phyloP scores from a whole-genome alignment of 1,284 basidiomycete genomes.

The Trametes polyzona region DNA sequence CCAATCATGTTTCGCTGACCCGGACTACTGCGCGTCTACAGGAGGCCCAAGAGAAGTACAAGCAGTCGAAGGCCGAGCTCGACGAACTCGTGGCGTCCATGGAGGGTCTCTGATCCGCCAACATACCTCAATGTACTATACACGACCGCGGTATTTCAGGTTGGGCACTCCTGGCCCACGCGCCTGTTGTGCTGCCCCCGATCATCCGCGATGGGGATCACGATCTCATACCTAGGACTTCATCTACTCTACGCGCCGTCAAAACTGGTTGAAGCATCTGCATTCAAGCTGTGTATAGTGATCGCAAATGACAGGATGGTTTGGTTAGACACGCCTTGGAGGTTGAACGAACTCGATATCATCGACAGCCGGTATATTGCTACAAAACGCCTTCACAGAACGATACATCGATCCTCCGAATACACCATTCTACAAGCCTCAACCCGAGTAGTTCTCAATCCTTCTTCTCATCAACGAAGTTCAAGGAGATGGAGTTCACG shows the following conservation, averaged over 20 bases:
- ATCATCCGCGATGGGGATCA: constrained; percentile 15
- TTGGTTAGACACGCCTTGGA: neutral
- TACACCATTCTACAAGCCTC: neutral
- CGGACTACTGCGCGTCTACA: constrained; percentile 38
- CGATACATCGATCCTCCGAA: neutral
- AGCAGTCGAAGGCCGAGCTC: constrained; percentile 80
- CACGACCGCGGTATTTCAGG: constrained; percentile 11
- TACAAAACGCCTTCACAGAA: neutral
- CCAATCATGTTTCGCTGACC: constrained; percentile 9
- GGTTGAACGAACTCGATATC: neutral
- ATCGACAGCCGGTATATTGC: neutral
- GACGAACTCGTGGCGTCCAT: constrained; percentile 86
- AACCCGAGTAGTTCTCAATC: neutral
- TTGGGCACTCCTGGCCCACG: neutral
- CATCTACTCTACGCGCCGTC: constrained; percentile 22
- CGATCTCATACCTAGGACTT: constrained; percentile 18
- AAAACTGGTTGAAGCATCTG: constrained; percentile 16
- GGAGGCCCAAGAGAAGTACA: constrained; percentile 80
- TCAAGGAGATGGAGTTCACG: constrained; percentile 89
- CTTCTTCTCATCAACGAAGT: constrained; percentile 62
- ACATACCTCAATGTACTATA: constrained; percentile 23
- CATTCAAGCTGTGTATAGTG: constrained; percentile 23
- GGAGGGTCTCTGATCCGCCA: constrained; percentile 68
- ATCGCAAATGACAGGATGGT: constrained; percentile 14
- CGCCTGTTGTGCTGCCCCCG: neutral